Conservation (phyloP, 2,329 filamentous ascomycete genomes). For the Cordyceps fumosorosea region DNA sequence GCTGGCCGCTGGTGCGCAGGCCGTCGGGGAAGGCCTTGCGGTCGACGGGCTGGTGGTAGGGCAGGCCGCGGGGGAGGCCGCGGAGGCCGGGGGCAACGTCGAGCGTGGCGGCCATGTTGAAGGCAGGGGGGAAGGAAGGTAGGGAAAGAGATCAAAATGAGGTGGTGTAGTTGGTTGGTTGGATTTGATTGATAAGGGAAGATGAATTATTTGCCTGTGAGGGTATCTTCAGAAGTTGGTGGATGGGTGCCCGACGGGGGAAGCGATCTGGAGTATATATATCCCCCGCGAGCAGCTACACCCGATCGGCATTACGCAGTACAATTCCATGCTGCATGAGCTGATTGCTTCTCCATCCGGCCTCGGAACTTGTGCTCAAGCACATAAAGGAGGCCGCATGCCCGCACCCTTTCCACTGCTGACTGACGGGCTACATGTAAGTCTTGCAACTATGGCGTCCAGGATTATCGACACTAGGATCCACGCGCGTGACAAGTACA, state of each 20-base stretch:
- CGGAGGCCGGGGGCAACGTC: slow-evolving; percentile 10
- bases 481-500: slow-evolving; percentile 3
- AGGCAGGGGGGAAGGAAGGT: neutral
- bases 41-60: slow-evolving; percentile 8
- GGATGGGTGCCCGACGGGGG: slow-evolving; percentile 16
- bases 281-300: neutral
- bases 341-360: neutral
- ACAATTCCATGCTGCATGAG: neutral
- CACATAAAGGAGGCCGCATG: neutral
- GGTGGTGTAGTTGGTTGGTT: neutral
- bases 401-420: neutral
- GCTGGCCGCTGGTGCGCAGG: slow-evolving; percentile 58
- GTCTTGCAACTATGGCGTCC: slow-evolving; percentile 5
- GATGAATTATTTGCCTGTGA: neutral
- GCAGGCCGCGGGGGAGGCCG: slow-evolving; percentile 8
- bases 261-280: slow-evolving; percentile 16
- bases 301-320: neutral
- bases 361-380: neutral
- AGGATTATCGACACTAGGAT: slow-evolving; percentile 4
- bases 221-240: slow-evolving; percentile 16
- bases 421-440: neutral
- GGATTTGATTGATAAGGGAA: neutral
- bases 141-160: neutral
- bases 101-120: slow-evolving; percentile 4
- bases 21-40: slow-evolving; percentile 37